Evolutionary conservation across 139 green algal genomes (phyloP).

Genomic region (Tetratostichococcus sp.): DNA sequence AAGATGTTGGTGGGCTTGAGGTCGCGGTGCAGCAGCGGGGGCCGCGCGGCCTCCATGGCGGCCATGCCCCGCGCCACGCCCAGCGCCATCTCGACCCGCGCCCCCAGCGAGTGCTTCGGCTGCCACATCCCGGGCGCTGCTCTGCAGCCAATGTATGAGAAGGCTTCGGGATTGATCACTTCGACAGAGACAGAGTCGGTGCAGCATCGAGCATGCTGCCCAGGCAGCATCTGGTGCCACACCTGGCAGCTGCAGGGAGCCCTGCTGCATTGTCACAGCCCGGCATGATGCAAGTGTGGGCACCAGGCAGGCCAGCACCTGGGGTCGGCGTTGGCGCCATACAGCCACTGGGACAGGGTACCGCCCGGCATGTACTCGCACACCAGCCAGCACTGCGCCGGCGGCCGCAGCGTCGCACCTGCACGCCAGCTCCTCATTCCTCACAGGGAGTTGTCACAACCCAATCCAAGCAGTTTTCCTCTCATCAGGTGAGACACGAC

Average conservation of each 20-base stretch:
- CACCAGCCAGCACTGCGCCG: slow-evolving; percentile 67
- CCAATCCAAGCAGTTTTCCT: too few relatives aligned
- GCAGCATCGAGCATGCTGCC: too few relatives aligned
- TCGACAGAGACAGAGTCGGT: too few relatives aligned
- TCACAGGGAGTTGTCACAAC: too few relatives aligned
- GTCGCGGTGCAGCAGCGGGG: slow-evolving; percentile 78
- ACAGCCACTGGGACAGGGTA: slow-evolving; percentile 52
- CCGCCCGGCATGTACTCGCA: slow-evolving; percentile 77
- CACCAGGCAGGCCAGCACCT: too few relatives aligned
- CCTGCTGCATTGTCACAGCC: too few relatives aligned
- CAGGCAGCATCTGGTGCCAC: too few relatives aligned
- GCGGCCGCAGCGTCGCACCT: slow-evolving; percentile 40
- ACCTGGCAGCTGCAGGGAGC: too few relatives aligned
- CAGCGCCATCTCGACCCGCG: slow-evolving; percentile 50
- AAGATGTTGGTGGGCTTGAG: slow-evolving; percentile 84
- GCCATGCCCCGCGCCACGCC: slow-evolving; percentile 49
- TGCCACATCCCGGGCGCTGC: background rate
- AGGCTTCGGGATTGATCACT: too few relatives aligned
- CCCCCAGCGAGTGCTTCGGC: slow-evolving; percentile 30
- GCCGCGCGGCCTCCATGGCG: slow-evolving; percentile 56
- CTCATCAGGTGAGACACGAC: too few relatives aligned
- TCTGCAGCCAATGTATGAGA: background rate
- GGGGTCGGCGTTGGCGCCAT: slow-evolving; percentile 21
- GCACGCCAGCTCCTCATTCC: background rate
- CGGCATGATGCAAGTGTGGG: too few relatives aligned